phyloP scores from a whole-genome alignment of 441 rosid species.

The Bruguiera hainesii region DNA sequence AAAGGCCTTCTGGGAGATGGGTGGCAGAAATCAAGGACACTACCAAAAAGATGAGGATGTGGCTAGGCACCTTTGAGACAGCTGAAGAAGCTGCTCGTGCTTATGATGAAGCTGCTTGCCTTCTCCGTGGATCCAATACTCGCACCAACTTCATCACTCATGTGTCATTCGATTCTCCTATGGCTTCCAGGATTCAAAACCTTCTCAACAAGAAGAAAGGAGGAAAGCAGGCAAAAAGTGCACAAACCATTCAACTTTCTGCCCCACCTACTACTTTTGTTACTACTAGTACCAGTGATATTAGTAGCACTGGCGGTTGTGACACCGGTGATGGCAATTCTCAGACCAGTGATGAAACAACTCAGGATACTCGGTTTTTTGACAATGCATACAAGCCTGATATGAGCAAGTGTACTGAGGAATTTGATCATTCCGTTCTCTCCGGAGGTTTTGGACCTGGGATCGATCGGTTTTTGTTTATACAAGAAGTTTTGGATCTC shows the following conservation, averaged over 20 bases:
- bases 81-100: conserved; percentile 79
- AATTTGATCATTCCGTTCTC: conserved; percentile 27
- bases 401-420: conserved; percentile 41
- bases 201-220: conserved; percentile 54
- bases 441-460: conserved; percentile 30
- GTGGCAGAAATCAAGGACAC: conserved; percentile 87
- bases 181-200: conserved; percentile 55
- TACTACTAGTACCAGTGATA: conserved; percentile 6
- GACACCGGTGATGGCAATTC: conserved; percentile 21
- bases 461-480: conserved; percentile 42
- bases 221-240: conserved; percentile 17
- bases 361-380: conserved; percentile 28
- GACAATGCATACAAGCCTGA: conserved; percentile 64
- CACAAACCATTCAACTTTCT: conserved; percentile 20
- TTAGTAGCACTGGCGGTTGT: conserved; percentile 19
- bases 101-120: conserved; percentile 79
- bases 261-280: conserved; percentile 20
- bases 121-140: conserved; percentile 73
- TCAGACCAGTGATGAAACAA: conserved; percentile 17
- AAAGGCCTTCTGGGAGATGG: conserved; percentile 84
- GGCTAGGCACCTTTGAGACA: conserved; percentile 75
- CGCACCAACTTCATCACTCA: conserved; percentile 66
- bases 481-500: conserved; percentile 44
- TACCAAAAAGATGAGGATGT: conserved; percentile 68
- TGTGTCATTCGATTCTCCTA: conserved; percentile 52